phyloP scores from a whole-genome alignment of 2,329 filamentous ascomycete genomes.

The Talaromyces pinophilus region DNA sequence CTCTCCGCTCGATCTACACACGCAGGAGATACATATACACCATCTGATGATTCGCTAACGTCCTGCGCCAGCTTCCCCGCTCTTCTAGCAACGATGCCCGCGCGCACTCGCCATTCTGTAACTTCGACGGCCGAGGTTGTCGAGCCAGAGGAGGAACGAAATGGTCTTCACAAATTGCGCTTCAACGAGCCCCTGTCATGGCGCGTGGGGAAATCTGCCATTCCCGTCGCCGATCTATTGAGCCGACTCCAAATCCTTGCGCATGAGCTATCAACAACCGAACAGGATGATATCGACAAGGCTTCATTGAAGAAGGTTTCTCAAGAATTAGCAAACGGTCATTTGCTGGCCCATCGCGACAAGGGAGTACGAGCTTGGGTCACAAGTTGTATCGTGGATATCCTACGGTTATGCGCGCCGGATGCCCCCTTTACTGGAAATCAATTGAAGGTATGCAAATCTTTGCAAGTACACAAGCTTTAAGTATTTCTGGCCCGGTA shows the following conservation, averaged over 20 bases:
- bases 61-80: slow-evolving; percentile 24
- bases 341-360: slow-evolving; percentile 87
- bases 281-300: slow-evolving; percentile 81
- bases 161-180: slow-evolving; percentile 54
- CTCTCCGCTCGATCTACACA: neutral
- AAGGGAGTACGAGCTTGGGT: slow-evolving; percentile 87
- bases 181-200: slow-evolving; percentile 89
- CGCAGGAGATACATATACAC: neutral
- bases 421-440: slow-evolving; percentile 89
- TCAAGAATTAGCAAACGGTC: slow-evolving; percentile 77
- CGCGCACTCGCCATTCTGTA: slow-evolving; percentile 45
- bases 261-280: slow-evolving; percentile 79
- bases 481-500: neutral
- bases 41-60: slow-evolving; percentile 24
- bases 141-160: slow-evolving; percentile 36
- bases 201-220: slow-evolving; percentile 80
- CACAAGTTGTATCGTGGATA: slow-evolving; percentile 86
- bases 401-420: slow-evolving; percentile 87
- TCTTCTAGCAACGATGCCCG: slow-evolving; percentile 40
- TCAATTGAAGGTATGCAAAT: slow-evolving; percentile 74
- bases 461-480: slow-evolving; percentile 9
- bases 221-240: slow-evolving; percentile 78
- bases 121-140: slow-evolving; percentile 35
- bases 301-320: slow-evolving; percentile 83
- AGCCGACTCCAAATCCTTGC: slow-evolving; percentile 76